A percentile compares a stretch with the other conserved stretches of the same genome.
phyloP scores from a whole-genome alignment of 495 filamentous ascomycete species.

The Neurospora sp. region DNA sequence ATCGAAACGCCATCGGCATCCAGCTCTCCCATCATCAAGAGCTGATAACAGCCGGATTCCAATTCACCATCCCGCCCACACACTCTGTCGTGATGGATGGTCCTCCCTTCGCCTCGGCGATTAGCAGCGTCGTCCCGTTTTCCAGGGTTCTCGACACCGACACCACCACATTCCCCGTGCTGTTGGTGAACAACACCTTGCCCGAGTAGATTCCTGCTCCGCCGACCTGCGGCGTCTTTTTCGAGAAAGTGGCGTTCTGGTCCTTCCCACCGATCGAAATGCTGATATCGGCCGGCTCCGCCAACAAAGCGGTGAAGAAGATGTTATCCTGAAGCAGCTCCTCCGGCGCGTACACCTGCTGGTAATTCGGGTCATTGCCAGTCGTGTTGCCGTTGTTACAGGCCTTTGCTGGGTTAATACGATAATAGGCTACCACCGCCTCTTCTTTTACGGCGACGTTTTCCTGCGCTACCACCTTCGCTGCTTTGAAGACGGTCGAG shows the following conservation, averaged over 20 bases:
- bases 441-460: conserved; percentile 1
- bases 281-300: conserved; percentile 6
- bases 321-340: conserved; percentile 12
- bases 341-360: conserved; percentile 5
- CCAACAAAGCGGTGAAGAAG: conserved; percentile 16
- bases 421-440: conserved; percentile 7
- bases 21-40: not conserved
- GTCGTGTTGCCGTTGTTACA: conserved; percentile 12
- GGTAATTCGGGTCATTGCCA: conserved; percentile 7
- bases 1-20: not conserved
- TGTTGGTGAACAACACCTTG: conserved; percentile 9
- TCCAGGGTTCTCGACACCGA: conserved; percentile 2
- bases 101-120: not conserved
- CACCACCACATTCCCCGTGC: conserved; percentile 13
- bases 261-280: conserved; percentile 11
- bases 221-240: not conserved
- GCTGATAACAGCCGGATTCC: not conserved
- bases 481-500: not conserved
- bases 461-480: not conserved
- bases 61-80: not conserved
- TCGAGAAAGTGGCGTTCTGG: conserved; percentile 1
- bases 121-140: not conserved
- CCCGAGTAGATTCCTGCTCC: conserved; percentile 12
- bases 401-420: conserved; percentile 10
- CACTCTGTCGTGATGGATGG: not conserved